These are phyloP conservation scores for Auriculariales sp. DNA, from an alignment of 768 basidiomycete genomes.

Conservation along the genomic window DNA sequence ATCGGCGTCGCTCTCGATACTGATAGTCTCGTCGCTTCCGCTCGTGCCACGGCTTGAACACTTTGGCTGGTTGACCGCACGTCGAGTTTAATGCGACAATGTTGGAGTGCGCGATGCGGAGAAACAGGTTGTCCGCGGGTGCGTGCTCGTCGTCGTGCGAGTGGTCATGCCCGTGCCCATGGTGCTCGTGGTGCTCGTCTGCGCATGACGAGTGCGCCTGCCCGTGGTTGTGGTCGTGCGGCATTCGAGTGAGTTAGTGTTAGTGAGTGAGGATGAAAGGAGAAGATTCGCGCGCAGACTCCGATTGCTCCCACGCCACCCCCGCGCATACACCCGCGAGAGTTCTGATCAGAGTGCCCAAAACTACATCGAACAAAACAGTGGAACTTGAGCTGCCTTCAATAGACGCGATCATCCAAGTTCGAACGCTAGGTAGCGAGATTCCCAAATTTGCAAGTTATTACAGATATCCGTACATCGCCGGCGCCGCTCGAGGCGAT, in stretches of 20 bases:
- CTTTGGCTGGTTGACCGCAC: slow-evolving; percentile 27
- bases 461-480: not conserved
- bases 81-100: slow-evolving; percentile 65
- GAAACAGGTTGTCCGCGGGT: slow-evolving; percentile 56
- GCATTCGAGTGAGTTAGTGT: slow-evolving; percentile 21
- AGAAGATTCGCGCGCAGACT: no score
- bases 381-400: no score
- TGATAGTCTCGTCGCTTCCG: slow-evolving; percentile 43
- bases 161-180: slow-evolving; percentile 35
- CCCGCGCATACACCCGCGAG: no score
- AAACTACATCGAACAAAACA: not conserved
- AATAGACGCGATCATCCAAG: not conserved
- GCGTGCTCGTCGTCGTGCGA: slow-evolving; percentile 27
- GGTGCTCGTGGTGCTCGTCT: slow-evolving; percentile 35
- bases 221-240: slow-evolving; percentile 38
- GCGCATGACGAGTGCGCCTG: slow-evolving; percentile 25
- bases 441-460: not conserved
- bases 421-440: slow-evolving; percentile 7
- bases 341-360: no score
- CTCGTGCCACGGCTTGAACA: slow-evolving; percentile 82
- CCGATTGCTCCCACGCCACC: no score
- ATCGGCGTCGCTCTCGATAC: slow-evolving; percentile 77
- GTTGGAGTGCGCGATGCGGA: slow-evolving; percentile 64
- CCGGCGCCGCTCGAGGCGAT: not conserved
- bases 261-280: no score